Evolutionary conservation across 768 basidiomycete species (phyloP).

Genomic region (Sistotremastrum niveocremeum): DNA sequence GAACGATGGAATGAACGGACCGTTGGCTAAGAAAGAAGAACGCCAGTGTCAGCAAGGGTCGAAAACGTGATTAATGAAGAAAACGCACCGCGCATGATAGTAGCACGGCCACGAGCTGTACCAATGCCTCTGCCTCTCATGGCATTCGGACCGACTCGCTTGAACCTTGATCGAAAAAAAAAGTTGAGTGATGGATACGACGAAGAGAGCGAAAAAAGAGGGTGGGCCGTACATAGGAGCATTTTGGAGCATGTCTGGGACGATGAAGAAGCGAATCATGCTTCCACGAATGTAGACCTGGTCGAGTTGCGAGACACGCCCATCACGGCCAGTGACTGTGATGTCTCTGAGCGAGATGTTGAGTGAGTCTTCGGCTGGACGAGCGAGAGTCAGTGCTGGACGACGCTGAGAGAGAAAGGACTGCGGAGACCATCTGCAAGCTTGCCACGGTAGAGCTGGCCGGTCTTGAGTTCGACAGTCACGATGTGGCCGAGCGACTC

Average conservation of each 20-base stretch:
- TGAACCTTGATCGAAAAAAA: slow-evolving; percentile 57
- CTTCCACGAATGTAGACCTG: slow-evolving; percentile 98
- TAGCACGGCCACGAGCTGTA: slow-evolving; percentile 95
- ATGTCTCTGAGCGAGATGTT: slow-evolving; percentile 95
- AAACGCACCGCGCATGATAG: slow-evolving; percentile 88
- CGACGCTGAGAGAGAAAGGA: slow-evolving; percentile 1
- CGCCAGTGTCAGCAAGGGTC: slow-evolving; percentile 5
- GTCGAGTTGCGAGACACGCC: slow-evolving; percentile 95
- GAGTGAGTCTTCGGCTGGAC: slow-evolving; percentile 88
- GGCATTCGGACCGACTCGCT: slow-evolving; percentile 93
- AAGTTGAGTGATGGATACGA: neutral
- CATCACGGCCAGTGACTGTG: slow-evolving; percentile 95
- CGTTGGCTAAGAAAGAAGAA: slow-evolving; percentile 46
- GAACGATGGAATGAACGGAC: slow-evolving; percentile 25
- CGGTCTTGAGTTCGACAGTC: slow-evolving; percentile 97
- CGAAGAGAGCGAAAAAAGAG: neutral
- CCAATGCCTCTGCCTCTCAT: slow-evolving; percentile 99
- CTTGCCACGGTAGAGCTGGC: slow-evolving; percentile 94
- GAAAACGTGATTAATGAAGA: slow-evolving; percentile 4
- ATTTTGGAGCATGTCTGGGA: slow-evolving; percentile 98
- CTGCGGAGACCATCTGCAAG: slow-evolving; percentile 74
- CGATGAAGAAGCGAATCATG: slow-evolving; percentile 97
- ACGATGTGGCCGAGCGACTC: slow-evolving; percentile 94
- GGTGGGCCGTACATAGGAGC: slow-evolving; percentile 77
- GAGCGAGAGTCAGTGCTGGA: slow-evolving; percentile 3